A percentile compares a stretch with the other conserved stretches of the same genome.
phyloP scores from a whole-genome alignment of 108 stramenopile genomes.

The Ochromonas danica region DNA sequence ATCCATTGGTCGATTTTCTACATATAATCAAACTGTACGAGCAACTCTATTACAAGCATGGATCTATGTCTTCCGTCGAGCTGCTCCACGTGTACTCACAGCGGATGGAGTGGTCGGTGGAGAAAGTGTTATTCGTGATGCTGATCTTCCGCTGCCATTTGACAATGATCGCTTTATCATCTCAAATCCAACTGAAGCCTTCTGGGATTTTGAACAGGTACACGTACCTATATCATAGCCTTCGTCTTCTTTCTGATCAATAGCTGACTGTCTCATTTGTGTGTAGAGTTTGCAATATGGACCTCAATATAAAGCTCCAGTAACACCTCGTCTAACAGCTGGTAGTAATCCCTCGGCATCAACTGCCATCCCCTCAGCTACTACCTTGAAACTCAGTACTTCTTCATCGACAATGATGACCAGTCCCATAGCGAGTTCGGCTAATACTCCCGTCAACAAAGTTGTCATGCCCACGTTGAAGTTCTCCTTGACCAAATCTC shows the following conservation, averaged over 20 bases:
- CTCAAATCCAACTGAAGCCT: background rate
- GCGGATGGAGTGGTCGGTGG: background rate
- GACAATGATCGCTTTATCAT: background rate
- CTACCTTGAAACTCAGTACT: too few relatives aligned
- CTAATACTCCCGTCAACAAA: too few relatives aligned
- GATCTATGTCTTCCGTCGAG: background rate
- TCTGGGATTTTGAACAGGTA: background rate
- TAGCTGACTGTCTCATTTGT: too few relatives aligned
- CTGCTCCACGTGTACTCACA: background rate
- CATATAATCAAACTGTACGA: background rate
- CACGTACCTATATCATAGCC: background rate
- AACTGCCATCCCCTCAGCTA: too few relatives aligned
- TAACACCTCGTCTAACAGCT: too few relatives aligned
- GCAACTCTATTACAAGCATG: background rate
- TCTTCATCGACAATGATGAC: too few relatives aligned
- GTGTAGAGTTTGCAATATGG: too few relatives aligned
- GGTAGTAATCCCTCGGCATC: too few relatives aligned
- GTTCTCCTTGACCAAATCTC: too few relatives aligned
- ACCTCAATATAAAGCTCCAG: too few relatives aligned
- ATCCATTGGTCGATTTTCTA: background rate
- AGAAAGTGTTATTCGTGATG: background rate
- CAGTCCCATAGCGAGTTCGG: too few relatives aligned
- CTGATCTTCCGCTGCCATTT: background rate
- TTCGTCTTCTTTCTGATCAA: background rate
- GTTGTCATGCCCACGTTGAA: too few relatives aligned